Evolutionary conservation across 2,329 filamentous ascomycete species (phyloP), one percentile per base, ranked within the genome.

Genomic region (Emydomyces testavorans): DNA sequence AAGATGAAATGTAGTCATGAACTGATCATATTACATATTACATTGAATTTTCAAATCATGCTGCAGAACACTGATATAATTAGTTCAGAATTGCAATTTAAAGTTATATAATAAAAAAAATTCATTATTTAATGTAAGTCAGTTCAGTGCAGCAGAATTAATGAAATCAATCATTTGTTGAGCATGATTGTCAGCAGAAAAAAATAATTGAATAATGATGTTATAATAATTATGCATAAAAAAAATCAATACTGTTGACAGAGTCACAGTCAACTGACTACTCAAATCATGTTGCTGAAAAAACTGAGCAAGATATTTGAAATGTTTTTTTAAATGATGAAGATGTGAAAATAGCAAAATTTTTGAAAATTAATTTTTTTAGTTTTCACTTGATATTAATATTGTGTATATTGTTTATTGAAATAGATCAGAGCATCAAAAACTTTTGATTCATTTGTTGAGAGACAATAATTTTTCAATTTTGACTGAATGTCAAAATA

Each of bases 221-320:
- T 39, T 31, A 43, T 49, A 36, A 24, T 36, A 44, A 24, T 43
- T 43, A 41, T 44, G 46, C 28, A 29, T 24, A 28, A 24, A 34
- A 18, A 49, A 49, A 20, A 39, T 49, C 39, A 49, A 36, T 26
- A 39, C 46, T 32, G 39, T 44, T 31, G 39, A 38, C n/a, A 49
- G 46, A 31, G 46, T 39, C 4, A 29, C 39, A n/a, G 32, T 18
- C 8, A 43, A 32, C 41, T 49, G 46, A 34, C 46, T 49, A 21
- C 31, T n/a, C 32, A 41, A 31, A 44, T 28, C 35, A 35, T 49
- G 29, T 7, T 16, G 46, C 20, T 40, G 37, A 21, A n/a, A 40
- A 21, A 40, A 40, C 37, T 40, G 37, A 16, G 15, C 37, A 40
- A 40, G 37, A 20, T 28, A 28, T 21, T 40, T 21, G 15, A 40